Percentiles rank a stretch among this genome's conserved stretches.
Conservation (phyloP, 306 rosid species). For the Echinosophora koreensis region DNA sequence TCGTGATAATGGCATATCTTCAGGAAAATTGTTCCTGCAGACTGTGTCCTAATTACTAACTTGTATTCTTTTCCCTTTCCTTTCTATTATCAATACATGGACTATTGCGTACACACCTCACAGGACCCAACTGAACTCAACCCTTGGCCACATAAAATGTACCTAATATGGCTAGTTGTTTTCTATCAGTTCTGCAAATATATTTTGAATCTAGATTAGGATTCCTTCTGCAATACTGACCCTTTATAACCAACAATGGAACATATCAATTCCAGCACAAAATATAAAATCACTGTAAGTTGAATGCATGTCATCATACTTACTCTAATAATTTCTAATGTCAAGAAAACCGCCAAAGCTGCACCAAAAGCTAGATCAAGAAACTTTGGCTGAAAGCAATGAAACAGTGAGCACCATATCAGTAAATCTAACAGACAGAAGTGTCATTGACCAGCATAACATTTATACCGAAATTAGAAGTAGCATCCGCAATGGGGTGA, state of each 20-base stretch:
- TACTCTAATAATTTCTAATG: slow-evolving; percentile 89
- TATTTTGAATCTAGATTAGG: slow-evolving; percentile 8
- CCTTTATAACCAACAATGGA: slow-evolving; percentile 19
- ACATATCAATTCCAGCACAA: slow-evolving; percentile 18
- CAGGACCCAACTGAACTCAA: slow-evolving; percentile 39
- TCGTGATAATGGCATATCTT: neutral
- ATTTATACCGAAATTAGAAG: slow-evolving; percentile 21
- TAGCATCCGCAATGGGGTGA: neutral
- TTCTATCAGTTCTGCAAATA: slow-evolving; percentile 25
- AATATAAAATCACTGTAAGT: slow-evolving; percentile 38
- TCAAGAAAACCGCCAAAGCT: slow-evolving; percentile 87
- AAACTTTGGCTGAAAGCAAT: slow-evolving; percentile 84
- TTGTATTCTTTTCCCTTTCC: neutral
- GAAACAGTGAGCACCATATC: slow-evolving; percentile 42
- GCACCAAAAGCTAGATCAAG: slow-evolving; percentile 94
- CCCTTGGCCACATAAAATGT: slow-evolving; percentile 29
- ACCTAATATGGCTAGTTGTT: neutral
- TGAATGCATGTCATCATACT: slow-evolving; percentile 50
- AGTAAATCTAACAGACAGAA: slow-evolving; percentile 20
- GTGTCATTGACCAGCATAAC: slow-evolving; percentile 26
- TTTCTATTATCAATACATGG: slow-evolving; percentile 31
- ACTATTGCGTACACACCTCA: slow-evolving; percentile 1
- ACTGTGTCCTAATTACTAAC: slow-evolving; percentile 8
- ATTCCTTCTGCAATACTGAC: neutral
- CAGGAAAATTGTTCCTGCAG: slow-evolving; percentile 4